Evolutionary conservation across 2,329 filamentous ascomycete species (phyloP).

Genomic region (Penicillium sp.): DNA sequence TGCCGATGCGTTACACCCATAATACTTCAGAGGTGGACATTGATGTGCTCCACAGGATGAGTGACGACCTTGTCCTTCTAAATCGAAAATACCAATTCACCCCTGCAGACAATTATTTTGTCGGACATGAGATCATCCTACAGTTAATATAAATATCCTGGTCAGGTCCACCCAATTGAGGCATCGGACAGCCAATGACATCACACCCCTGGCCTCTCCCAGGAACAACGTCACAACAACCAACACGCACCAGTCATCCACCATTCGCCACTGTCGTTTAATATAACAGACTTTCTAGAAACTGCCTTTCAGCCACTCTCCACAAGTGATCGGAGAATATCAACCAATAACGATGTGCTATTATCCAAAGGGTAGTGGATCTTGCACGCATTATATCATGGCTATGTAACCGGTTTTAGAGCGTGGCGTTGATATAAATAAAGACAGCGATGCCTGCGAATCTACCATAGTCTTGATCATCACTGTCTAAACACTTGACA

Average conservation of each 20-base stretch:
- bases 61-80: not conserved
- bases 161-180: not conserved
- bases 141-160: slow-evolving; percentile 4
- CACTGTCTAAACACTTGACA: not conserved
- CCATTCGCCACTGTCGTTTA: not conserved
- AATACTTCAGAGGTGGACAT: not conserved
- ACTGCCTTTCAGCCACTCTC: not conserved
- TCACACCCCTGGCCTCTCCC: slow-evolving; percentile 11
- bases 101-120: not conserved
- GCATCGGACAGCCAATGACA: slow-evolving; percentile 12
- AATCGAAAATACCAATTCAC: not conserved
- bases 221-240: not conserved
- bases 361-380: not conserved
- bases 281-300: slow-evolving; percentile 9
- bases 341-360: slow-evolving; percentile 4
- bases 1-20: slow-evolving; percentile 1
- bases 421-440: slow-evolving; percentile 2
- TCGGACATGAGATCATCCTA: slow-evolving; percentile 8
- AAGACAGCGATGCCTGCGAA: not conserved
- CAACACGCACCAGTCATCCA: not conserved
- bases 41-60: not conserved
- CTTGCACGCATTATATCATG: slow-evolving; percentile 26
- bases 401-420: slow-evolving; percentile 14
- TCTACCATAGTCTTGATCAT: not conserved
- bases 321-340: not conserved